Conservation (phyloP, 2,329 filamentous ascomycete genomes). For the Cercospora sp. region DNA sequence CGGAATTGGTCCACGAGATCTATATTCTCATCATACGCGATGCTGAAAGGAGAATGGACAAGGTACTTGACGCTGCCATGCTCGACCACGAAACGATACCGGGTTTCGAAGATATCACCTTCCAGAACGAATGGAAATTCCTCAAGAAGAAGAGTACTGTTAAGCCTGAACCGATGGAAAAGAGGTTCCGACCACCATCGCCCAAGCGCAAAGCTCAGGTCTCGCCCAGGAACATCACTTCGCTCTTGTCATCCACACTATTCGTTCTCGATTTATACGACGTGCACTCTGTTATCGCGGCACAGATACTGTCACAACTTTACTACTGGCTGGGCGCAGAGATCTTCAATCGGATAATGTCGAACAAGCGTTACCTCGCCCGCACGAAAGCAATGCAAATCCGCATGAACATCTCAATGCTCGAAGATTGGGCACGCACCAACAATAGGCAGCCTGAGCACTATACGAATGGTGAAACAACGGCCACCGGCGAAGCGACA, state of each 20-base stretch:
- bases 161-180: constrained; percentile 85
- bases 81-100: constrained; percentile 97
- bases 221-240: constrained; percentile 92
- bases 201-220: constrained; percentile 90
- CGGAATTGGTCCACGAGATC: constrained; percentile 95
- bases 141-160: constrained; percentile 89
- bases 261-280: constrained; percentile 99
- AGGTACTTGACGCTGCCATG: constrained; percentile 90
- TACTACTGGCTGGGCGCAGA: constrained; percentile 96
- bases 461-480: constrained; percentile 88
- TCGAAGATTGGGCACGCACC: constrained; percentile 92
- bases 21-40: constrained; percentile 97
- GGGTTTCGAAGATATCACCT: constrained; percentile 92
- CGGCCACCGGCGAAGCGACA: constrained; percentile 80
- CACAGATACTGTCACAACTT: constrained; percentile 88
- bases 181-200: constrained; percentile 86
- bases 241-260: constrained; percentile 88
- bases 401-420: constrained; percentile 92
- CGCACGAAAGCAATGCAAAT: constrained; percentile 99
- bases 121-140: constrained; percentile 98
- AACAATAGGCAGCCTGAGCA: constrained; percentile 96
- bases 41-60: constrained; percentile 92
- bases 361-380: constrained; percentile 88
- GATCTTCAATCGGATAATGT: constrained; percentile 97
- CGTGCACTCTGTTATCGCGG: constrained; percentile 92